Evolutionary conservation across 2,329 filamentous ascomycete genomes (phyloP).

Genomic region (Celoporthe dispersa): DNA sequence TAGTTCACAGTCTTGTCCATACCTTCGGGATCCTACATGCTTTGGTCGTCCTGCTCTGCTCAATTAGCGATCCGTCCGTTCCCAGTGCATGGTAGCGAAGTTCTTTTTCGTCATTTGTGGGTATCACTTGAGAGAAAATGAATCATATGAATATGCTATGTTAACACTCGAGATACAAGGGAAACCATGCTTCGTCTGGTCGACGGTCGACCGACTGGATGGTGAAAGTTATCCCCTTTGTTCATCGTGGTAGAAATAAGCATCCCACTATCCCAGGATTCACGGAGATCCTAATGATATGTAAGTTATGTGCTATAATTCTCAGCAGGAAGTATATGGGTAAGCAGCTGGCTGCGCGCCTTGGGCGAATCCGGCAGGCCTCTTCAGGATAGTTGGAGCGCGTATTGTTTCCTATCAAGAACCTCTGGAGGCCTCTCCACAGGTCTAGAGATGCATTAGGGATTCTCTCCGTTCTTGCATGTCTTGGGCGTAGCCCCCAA

Average conservation of each 20-base stretch:
- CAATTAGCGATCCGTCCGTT: neutral
- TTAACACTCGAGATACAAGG: neutral
- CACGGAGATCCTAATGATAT: neutral
- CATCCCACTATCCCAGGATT: neutral
- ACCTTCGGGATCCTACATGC: neutral
- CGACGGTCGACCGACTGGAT: neutral
- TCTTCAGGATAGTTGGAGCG: neutral
- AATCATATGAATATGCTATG: too few species aligned
- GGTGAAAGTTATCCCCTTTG: neutral
- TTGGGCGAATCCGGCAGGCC: neutral
- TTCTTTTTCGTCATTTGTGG: neutral
- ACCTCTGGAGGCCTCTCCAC: neutral
- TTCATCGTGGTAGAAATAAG: neutral
- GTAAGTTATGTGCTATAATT: neutral
- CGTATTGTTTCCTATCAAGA: neutral
- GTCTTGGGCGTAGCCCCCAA: neutral
- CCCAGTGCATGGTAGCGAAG: neutral
- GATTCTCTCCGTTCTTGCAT: neutral
- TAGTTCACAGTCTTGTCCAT: neutral
- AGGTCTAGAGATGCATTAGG: neutral
- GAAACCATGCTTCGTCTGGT: neutral
- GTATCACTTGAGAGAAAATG: too few species aligned
- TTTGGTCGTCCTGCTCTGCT: neutral
- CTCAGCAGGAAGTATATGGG: neutral
- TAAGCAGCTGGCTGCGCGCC: too few species aligned